A percentile compares a stretch with the other conserved stretches of the same genome.
Conservation (phyloP, 441 rosid genomes). For the Mallotus japonicus region DNA sequence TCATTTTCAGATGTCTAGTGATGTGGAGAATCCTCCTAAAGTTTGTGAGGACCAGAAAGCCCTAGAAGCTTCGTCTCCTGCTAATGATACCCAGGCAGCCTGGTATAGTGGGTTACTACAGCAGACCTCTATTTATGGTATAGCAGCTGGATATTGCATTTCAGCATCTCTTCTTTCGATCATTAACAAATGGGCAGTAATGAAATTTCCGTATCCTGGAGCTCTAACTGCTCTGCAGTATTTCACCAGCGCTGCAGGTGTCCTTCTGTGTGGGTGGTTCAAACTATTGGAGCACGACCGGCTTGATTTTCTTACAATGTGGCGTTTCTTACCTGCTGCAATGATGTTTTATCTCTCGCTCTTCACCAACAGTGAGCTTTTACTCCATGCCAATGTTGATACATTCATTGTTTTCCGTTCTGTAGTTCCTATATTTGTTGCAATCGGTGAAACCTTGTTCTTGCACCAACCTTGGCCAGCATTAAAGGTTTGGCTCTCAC, state of each 20-base stretch:
- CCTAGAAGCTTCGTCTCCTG: constrained; percentile 20
- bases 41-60: constrained; percentile 23
- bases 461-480: constrained; percentile 89
- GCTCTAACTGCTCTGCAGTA: constrained; percentile 80
- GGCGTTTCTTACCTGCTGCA: too few species aligned
- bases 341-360: constrained; percentile 85
- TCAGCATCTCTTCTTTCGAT: constrained; percentile 94
- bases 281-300: constrained; percentile 51
- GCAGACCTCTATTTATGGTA: constrained; percentile 71
- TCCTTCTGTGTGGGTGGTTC: constrained; percentile 32
- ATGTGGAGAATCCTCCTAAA: constrained; percentile 43
- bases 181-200: constrained; percentile 96
- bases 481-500: constrained; percentile 69
- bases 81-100: constrained; percentile 28
- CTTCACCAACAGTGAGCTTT: constrained; percentile 95
- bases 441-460: constrained; percentile 81
- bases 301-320: constrained; percentile 16
- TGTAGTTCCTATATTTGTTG: constrained; percentile 87
- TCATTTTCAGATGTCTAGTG: constrained; percentile 28
- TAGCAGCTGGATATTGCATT: constrained; percentile 87
- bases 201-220: constrained; percentile 94
- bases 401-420: constrained; percentile 74
- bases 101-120: constrained; percentile 50
- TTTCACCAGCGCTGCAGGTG: constrained; percentile 54
- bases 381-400: constrained; percentile 30